Evolutionary conservation across 148 eudicot species (phyloP).

Genomic region (Pharnaceum exiguum): DNA sequence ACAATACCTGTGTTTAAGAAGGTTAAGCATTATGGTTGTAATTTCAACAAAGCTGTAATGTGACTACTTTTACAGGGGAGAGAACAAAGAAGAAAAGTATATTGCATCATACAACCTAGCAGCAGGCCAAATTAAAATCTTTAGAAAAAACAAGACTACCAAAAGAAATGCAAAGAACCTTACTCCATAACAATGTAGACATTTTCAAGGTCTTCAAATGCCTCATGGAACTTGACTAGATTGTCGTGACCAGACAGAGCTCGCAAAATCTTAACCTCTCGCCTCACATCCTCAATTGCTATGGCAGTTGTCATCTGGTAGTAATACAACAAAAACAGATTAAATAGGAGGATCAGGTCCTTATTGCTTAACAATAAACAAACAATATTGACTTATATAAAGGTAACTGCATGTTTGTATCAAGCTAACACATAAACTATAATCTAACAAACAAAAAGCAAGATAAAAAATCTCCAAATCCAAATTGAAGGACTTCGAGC

Average conservation of each 20-base stretch:
- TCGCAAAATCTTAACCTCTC: constrained; percentile 58
- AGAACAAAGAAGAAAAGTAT: not conserved
- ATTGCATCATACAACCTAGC: not conserved
- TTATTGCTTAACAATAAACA: not conserved
- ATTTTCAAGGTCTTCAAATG: constrained; percentile 55
- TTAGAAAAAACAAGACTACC: too few species aligned
- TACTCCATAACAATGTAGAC: constrained; percentile 75
- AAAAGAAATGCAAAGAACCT: constrained; percentile 15
- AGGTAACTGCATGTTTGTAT: not conserved
- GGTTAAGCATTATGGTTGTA: not conserved
- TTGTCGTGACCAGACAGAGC: constrained; percentile 47
- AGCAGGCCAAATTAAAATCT: too few species aligned
- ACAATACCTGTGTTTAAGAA: constrained; percentile 33
- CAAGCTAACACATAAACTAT: too few species aligned
- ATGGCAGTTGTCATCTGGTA: constrained; percentile 61
- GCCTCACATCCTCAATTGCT: constrained; percentile 66
- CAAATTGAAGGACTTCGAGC: too few species aligned
- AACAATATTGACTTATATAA: not conserved
- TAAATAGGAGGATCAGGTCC: not conserved
- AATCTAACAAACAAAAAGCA: too few species aligned
- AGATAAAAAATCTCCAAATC: too few species aligned
- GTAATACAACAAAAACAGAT: not conserved
- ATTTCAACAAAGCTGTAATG: not conserved
- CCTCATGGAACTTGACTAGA: constrained; percentile 52
- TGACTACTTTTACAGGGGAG: not conserved